Evolutionary conservation across 768 basidiomycete genomes (phyloP).

Genomic region (Vararia minispora): DNA sequence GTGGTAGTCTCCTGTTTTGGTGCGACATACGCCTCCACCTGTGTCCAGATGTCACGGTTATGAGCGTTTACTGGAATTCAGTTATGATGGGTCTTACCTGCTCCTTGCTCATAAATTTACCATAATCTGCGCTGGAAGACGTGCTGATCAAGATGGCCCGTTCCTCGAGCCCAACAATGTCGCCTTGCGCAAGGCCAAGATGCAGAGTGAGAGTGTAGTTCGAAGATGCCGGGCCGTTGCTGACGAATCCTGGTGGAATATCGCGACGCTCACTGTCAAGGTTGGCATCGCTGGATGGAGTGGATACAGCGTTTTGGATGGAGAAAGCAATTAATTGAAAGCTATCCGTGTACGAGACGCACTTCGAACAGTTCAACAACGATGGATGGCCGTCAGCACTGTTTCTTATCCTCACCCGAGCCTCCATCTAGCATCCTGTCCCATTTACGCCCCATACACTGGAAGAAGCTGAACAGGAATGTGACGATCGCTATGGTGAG

Average conservation of each 20-base stretch:
- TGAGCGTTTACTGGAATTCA: neutral
- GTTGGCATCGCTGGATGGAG: too few relatives aligned
- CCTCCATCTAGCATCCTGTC: too few relatives aligned
- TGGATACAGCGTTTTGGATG: too few relatives aligned
- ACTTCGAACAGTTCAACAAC: too few relatives aligned
- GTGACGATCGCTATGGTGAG: too few relatives aligned
- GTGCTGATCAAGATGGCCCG: constrained; percentile 14
- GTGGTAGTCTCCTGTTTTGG: constrained; percentile 2
- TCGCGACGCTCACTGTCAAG: constrained; percentile 2
- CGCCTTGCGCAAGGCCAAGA: neutral
- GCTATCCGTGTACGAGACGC: too few relatives aligned
- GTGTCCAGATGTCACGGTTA: neutral
- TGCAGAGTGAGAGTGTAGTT: neutral
- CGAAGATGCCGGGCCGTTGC: neutral
- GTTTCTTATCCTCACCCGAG: too few relatives aligned
- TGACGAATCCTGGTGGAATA: neutral
- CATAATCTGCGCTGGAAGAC: constrained; percentile 12
- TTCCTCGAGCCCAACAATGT: constrained; percentile 11
- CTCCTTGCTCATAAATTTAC: constrained; percentile 15
- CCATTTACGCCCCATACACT: too few relatives aligned
- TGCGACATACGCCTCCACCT: constrained; percentile 9
- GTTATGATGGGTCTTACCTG: constrained; percentile 8
- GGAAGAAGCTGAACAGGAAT: too few relatives aligned
- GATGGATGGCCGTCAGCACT: too few relatives aligned
- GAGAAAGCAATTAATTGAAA: too few relatives aligned